Conservation (phyloP, 2,329 filamentous ascomycete genomes). For the Nothophaeocryptopus gaeumannii region DNA sequence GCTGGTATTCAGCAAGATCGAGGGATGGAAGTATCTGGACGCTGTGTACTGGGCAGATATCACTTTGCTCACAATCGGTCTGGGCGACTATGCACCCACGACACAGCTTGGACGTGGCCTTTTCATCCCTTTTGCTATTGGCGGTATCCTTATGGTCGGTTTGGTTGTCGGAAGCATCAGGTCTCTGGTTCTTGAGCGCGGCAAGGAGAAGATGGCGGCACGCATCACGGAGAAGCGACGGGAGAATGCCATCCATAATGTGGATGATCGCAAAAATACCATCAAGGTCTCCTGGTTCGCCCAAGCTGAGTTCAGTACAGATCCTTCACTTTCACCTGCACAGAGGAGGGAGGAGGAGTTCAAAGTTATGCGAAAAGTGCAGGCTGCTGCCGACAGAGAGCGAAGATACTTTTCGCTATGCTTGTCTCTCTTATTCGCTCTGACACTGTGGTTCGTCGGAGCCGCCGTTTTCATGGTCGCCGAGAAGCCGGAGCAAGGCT, state of each 20-base stretch:
- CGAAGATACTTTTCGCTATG: conserved; percentile 43
- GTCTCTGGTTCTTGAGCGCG: conserved; percentile 50
- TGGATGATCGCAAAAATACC: conserved; percentile 40
- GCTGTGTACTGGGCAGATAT: conserved; percentile 57
- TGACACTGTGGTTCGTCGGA: conserved; percentile 48
- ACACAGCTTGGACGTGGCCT: conserved; percentile 52
- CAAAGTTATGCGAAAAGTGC: conserved; percentile 47
- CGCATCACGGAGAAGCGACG: conserved; percentile 51
- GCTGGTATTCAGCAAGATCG: conserved; percentile 47
- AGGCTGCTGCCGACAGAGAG: conserved; percentile 40
- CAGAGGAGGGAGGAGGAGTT: conserved; percentile 51
- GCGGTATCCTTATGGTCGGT: conserved; percentile 55
- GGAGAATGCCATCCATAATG: conserved; percentile 40
- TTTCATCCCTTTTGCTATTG: conserved; percentile 55
- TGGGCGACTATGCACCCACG: conserved; percentile 51
- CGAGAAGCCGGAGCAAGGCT: conserved; percentile 44
- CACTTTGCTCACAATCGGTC: conserved; percentile 55
- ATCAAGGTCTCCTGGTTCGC: conserved; percentile 44
- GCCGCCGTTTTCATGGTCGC: conserved; percentile 50
- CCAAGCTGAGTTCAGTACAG: conserved; percentile 43
- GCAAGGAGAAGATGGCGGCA: conserved; percentile 51
- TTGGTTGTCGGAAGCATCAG: conserved; percentile 55
- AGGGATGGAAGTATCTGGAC: conserved; percentile 54
- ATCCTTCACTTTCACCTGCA: conserved; percentile 36
- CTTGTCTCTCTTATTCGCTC: conserved; percentile 39